A percentile compares a stretch with the other conserved stretches of the same genome.
phyloP scores from a whole-genome alignment of 208 protist genomes.

The Lotmaria passim region DNA sequence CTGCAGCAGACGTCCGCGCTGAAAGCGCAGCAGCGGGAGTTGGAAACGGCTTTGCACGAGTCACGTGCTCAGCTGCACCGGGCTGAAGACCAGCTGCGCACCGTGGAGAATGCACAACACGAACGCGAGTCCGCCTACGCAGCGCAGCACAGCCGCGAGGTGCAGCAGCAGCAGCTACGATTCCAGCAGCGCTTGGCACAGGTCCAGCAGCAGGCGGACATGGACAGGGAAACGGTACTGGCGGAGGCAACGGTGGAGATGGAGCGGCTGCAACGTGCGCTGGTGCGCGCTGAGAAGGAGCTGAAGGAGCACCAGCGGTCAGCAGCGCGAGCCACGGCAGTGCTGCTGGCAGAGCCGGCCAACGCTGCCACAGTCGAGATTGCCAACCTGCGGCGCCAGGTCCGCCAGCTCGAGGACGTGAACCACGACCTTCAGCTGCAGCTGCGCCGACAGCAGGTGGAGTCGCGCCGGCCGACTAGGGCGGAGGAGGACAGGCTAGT shows the following conservation, averaged over 20 bases:
- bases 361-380: conserved; percentile 7
- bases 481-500: background rate
- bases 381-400: conserved; percentile 17
- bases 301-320: conserved; percentile 26
- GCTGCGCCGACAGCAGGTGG: conserved; percentile 7
- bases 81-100: conserved; percentile 22
- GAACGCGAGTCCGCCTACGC: conserved; percentile 18
- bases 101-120: conserved; percentile 13
- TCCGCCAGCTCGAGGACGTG: conserved; percentile 23
- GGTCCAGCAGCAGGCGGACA: conserved; percentile 28
- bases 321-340: background rate
- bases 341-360: background rate
- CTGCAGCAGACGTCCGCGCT: conserved; percentile 14
- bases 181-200: conserved; percentile 14
- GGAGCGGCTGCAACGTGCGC: conserved; percentile 41
- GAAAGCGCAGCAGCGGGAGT: conserved; percentile 17
- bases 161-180: conserved; percentile 22
- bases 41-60: conserved; percentile 24
- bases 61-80: conserved; percentile 25
- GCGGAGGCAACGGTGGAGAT: conserved; percentile 44
- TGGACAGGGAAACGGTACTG: conserved; percentile 32
- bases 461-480: background rate
- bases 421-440: conserved; percentile 29
- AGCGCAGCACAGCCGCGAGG: conserved; percentile 26
- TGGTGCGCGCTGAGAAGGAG: conserved; percentile 28